A percentile compares a stretch with the other conserved stretches of the same genome.
phyloP scores from a whole-genome alignment of 345 rosid genomes.

The Bretschneidera sinensis region DNA sequence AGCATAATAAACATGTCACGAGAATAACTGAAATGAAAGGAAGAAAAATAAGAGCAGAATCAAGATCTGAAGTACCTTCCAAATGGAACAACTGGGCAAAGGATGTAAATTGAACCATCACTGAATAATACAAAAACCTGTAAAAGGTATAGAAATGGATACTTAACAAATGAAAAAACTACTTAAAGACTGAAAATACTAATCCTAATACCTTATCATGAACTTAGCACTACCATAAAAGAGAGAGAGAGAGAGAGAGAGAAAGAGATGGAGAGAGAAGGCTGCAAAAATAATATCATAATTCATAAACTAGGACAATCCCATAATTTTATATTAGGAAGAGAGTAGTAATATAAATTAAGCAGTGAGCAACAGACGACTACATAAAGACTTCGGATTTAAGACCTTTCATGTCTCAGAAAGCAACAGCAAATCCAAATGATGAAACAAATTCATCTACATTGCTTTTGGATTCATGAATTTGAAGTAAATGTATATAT shows the following conservation, averaged over 20 bases:
- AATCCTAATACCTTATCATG: neutral
- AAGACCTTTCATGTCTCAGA: neutral
- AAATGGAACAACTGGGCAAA: slow-evolving; percentile 91
- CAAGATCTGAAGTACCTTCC: slow-evolving; percentile 53
- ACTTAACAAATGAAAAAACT: slow-evolving; percentile 4
- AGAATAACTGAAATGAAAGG: neutral
- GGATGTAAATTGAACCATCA: slow-evolving; percentile 79
- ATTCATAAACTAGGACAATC: neutral
- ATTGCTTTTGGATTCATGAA: no score
- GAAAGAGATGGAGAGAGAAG: no score
- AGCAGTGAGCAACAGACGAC: neutral
- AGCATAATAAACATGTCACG: slow-evolving; percentile 10
- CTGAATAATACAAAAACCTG: slow-evolving; percentile 85
- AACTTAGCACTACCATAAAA: no score
- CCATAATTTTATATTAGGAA: neutral
- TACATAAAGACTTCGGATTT: neutral
- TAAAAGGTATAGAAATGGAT: slow-evolving; percentile 12
- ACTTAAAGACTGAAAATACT: neutral
- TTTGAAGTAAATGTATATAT: no score
- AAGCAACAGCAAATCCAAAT: slow-evolving; percentile 1
- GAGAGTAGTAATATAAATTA: neutral
- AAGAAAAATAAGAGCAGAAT: neutral
- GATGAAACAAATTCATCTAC: neutral
- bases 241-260: no score
- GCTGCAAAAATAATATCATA: neutral